Conservation (phyloP, 345 rosid genomes). For the Barbarea vulgaris region DNA sequence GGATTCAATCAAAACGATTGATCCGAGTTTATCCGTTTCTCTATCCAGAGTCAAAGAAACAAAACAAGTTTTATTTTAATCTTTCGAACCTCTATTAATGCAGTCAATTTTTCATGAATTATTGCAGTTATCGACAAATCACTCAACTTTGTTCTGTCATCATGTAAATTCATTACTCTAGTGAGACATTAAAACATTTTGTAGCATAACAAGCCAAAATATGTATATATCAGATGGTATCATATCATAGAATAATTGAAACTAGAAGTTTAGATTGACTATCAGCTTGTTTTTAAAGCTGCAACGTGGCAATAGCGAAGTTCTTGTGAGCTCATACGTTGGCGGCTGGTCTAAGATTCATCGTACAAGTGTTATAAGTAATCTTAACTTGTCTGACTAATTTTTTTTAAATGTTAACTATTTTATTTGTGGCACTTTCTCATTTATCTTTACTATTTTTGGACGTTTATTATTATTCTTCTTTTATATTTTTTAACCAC, state of each 20-base stretch:
- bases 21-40: constrained; percentile 20
- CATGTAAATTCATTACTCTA: not conserved
- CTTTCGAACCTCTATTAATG: not conserved
- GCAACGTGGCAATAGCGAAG: constrained; percentile 18
- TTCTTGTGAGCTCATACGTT: constrained; percentile 11
- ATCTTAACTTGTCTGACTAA: no score
- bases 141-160: not conserved
- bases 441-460: not conserved
- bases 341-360: constrained; percentile 7
- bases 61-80: not conserved
- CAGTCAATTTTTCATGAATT: constrained; percentile 6
- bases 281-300: constrained; percentile 21
- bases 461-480: not conserved
- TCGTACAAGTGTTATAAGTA: not conserved
- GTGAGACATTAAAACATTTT: not conserved
- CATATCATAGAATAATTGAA: not conserved
- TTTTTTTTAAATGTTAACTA: no score
- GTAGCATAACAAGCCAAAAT: constrained; percentile 6
- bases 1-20: constrained; percentile 9
- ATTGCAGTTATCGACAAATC: constrained; percentile 20
- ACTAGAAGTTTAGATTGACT: not conserved
- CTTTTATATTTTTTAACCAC: not conserved
- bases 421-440: no score
- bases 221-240: not conserved
- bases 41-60: not conserved